Base-by-base conservation (phyloP, 257 asterid species). In the Solanum paucissectum region DNA sequence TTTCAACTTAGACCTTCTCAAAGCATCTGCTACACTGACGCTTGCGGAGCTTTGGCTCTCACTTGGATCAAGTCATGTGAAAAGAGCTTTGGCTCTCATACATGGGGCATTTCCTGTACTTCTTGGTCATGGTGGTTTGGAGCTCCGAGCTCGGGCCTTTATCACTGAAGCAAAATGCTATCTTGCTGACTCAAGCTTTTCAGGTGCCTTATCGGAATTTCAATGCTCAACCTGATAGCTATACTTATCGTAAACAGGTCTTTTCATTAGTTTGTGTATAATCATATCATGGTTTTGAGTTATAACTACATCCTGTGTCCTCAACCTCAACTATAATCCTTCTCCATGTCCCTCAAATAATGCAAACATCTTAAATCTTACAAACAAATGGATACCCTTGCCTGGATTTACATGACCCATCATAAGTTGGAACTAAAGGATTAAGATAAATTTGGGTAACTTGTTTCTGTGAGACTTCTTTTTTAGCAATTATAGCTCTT, bases 121-220 rank as follows among this genome's bases (percentile, higher is more conserved):
- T 89, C 94, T 97, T 88, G 99, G 99, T 82, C 98, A 97, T 87
- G 99, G 99, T 85, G 99, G 99, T 88, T 90, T 95, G 93, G 99
- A 97, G 93, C 96, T 97, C 71, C 93, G 95, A 23, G 91, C 98
- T 88, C 96, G 98, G 83, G 98, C 98, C 71, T 94, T 93, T 87
- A 95, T 95, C 72, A 90, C 92, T 25, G 99, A 97, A 94, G 95
- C 98, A 87, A 97, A 96, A 93, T 96, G 99, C 90, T 94, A 93
- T 89, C 91, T 97, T 76, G 94, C 96, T 18, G 99, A 97, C 88
- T 92, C 96, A 36, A 86, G 88, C 87, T 95, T 97, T 90, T 94
- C 98, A 90, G 98, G 99, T 95, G 90, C 36, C 90, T 46, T 81
- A 46, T 81, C 11, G 11, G 69, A 81, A 49, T 29, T 46, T 81